Conservation (phyloP, 2,329 filamentous ascomycete species). For the Fusarium poae region DNA sequence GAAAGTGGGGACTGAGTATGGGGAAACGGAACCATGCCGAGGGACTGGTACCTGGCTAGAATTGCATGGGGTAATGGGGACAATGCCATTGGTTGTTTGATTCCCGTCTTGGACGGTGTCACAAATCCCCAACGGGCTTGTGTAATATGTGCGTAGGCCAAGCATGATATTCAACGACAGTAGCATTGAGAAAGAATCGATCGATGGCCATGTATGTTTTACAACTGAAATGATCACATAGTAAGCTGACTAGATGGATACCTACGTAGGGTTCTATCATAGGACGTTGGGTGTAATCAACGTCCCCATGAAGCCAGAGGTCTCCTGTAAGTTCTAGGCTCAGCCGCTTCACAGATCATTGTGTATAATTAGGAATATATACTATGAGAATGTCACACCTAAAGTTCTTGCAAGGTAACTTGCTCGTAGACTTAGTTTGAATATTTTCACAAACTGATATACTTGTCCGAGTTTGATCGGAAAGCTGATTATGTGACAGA, state of each 20-base stretch:
- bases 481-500: background rate
- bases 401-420: background rate
- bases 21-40: slow-evolving; percentile 40
- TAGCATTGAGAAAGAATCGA: background rate
- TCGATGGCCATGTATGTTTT: background rate
- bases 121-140: background rate
- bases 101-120: background rate
- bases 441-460: background rate
- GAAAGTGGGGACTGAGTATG: slow-evolving; percentile 39
- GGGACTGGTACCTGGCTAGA: slow-evolving; percentile 23
- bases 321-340: background rate
- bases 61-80: slow-evolving; percentile 29
- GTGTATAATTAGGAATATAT: background rate
- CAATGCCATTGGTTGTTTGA: slow-evolving; percentile 4
- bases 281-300: no score
- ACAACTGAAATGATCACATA: no score
- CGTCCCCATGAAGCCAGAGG: background rate
- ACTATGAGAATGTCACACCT: no score
- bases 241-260: background rate
- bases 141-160: slow-evolving; percentile 2
- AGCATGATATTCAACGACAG: background rate
- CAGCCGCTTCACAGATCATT: background rate
- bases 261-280: no score
- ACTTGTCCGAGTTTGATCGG: background rate
- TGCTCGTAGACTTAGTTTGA: no score